Evolutionary conservation across 495 filamentous ascomycete species (phyloP), one percentile per base, ranked within the genome.

Genomic region (Hyaloscypha variabilis): DNA sequence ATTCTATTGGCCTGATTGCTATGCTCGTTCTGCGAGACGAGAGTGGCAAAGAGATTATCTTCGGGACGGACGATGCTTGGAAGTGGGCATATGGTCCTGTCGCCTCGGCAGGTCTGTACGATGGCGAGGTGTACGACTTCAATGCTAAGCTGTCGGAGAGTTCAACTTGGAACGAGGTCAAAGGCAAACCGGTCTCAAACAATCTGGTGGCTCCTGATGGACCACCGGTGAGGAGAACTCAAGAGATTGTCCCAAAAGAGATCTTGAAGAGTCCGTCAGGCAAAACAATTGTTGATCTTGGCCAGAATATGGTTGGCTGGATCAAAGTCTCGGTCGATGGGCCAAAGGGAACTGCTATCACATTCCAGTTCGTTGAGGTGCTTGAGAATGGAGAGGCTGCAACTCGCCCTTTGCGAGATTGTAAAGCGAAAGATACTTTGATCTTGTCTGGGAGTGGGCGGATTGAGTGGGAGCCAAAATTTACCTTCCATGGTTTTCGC

Each of bases 401-500:
- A 1, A 81, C 72, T 21, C 73, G 82, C 4, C 82, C 84, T 0
- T 74, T 86, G 6, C 74, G 83, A 34, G 55, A 62, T 4, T 79
- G 80, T 21, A 78, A 76, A 50, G 79, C 79, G 53, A 75, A 65
- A 0, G 83, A 86, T 67, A 69, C 69, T 1, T 55, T 83, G 8
- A 77, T 76, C 8, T 74, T 80, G 1, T 72, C 71, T 2, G 75
- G 34, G 60, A 58, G 3, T 4, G n/a, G 24, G n/a, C 17, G 17
- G 6, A 55, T 71, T 26, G 62, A 54, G 21, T 82, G 78, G 76
- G 76, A 79, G 62, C 78, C 80, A 3, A 75, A 70, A 19, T 85
- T 81, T 66, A 85, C 83, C 1, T 86, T 81, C 54, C 83, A 86
- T 58, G 83, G 83, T 2, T 86, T 85, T 53, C 78, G 84, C 8